Conservation (phyloP, 1,139 yeast species). For the Yamadazyma kanchanaburiensis region DNA sequence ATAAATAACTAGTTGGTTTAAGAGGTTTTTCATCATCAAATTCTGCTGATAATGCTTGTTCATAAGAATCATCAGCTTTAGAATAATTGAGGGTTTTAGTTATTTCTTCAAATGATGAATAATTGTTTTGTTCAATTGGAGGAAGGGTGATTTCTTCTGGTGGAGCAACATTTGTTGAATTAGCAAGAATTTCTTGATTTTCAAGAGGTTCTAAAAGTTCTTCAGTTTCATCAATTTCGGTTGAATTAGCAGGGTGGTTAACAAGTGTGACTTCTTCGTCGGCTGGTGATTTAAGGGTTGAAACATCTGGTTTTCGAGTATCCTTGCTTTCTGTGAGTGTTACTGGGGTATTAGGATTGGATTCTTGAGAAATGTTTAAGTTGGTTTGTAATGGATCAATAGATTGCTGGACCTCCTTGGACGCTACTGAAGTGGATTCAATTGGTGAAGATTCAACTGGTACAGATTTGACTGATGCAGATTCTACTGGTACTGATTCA, state of each 20-base stretch:
- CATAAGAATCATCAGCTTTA: conserved; percentile 24
- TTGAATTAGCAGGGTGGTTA: conserved; percentile 1
- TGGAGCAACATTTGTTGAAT: conserved; percentile 42
- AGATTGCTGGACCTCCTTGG: too few species aligned
- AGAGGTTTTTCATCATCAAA: conserved; percentile 27
- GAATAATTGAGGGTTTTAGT: conserved; percentile 22
- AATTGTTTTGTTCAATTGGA: conserved; percentile 27
- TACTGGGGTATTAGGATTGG: too few species aligned
- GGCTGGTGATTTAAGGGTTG: too few species aligned
- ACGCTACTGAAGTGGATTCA: too few species aligned
- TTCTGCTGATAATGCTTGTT: conserved; percentile 44
- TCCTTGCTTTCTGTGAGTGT: too few species aligned
- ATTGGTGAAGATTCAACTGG: too few species aligned
- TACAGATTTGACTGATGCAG: too few species aligned
- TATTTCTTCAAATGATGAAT: conserved; percentile 37
- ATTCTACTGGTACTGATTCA: too few species aligned
- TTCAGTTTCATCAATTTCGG: background rate
- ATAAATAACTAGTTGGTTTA: conserved; percentile 27
- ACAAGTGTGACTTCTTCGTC: conserved; percentile 5
- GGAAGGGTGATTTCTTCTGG: conserved; percentile 40
- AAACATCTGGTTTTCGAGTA: too few species aligned
- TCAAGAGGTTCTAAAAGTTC: conserved; percentile 7
- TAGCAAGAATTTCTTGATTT: conserved; percentile 24
- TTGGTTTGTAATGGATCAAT: too few species aligned
- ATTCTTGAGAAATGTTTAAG: too few species aligned